Evolutionary conservation across 2,329 filamentous ascomycete species (phyloP).

Genomic region (Xylaria sp.): DNA sequence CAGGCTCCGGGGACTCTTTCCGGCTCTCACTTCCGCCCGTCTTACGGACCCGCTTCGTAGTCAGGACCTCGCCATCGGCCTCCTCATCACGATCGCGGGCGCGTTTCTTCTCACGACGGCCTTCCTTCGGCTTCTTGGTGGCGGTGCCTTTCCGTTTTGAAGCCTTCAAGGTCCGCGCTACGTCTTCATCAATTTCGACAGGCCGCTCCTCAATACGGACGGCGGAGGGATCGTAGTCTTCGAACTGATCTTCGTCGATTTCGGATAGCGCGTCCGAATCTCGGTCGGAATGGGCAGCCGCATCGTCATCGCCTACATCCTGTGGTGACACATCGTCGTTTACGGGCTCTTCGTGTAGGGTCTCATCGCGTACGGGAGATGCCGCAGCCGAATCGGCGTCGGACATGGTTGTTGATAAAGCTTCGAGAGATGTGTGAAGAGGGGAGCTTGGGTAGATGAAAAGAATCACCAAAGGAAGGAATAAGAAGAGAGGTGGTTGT

Average conservation of each 20-base stretch:
- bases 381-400: slow-evolving; percentile 58
- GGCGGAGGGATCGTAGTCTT: slow-evolving; percentile 73
- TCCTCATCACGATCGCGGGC: slow-evolving; percentile 64
- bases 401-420: slow-evolving; percentile 52
- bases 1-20: slow-evolving; percentile 67
- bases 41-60: slow-evolving; percentile 62
- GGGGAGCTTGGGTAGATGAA: background rate
- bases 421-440: background rate
- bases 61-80: slow-evolving; percentile 57
- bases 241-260: slow-evolving; percentile 76
- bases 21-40: slow-evolving; percentile 52
- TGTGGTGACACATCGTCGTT: slow-evolving; percentile 50
- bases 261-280: slow-evolving; percentile 73
- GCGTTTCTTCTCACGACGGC: slow-evolving; percentile 75
- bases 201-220: slow-evolving; percentile 72
- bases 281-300: slow-evolving; percentile 60
- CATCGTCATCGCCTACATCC: slow-evolving; percentile 55
- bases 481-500: background rate
- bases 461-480: background rate
- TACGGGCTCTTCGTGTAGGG: slow-evolving; percentile 45
- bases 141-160: slow-evolving; percentile 73
- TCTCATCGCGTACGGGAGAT: slow-evolving; percentile 50
- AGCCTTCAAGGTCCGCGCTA: slow-evolving; percentile 71
- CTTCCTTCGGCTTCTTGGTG: slow-evolving; percentile 79
- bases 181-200: slow-evolving; percentile 74